phyloP scores from a whole-genome alignment of 1,284 basidiomycete species.

The Pyrrhoderma lamaoense region DNA sequence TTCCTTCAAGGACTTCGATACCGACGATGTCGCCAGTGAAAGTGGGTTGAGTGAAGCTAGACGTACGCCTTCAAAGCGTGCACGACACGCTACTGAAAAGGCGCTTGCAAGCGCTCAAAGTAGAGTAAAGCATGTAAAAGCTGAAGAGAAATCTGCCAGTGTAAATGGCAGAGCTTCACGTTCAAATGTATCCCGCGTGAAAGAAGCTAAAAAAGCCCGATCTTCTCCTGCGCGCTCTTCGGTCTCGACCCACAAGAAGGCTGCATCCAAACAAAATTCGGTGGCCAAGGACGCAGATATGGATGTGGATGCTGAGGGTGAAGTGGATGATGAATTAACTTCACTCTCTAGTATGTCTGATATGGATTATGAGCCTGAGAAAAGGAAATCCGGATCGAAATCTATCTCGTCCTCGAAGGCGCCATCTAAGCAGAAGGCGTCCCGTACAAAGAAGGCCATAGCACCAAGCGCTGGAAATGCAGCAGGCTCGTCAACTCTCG shows the following conservation, averaged over 20 bases:
- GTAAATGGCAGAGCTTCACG: too few relatives aligned
- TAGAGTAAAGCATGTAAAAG: background rate
- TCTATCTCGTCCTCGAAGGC: background rate
- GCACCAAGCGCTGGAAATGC: background rate
- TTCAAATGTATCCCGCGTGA: background rate
- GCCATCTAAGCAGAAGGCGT: background rate
- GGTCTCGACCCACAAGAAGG: background rate
- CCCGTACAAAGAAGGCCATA: background rate
- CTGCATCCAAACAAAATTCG: background rate
- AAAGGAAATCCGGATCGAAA: background rate
- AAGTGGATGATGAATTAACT: conserved; percentile 4
- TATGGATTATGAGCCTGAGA: conserved; percentile 11
- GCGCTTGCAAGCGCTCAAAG: background rate
- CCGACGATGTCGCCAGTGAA: background rate
- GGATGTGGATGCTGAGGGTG: background rate
- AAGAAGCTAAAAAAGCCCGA: background rate
- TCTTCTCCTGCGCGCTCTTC: background rate
- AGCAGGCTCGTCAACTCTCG: background rate
- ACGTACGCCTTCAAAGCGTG: conserved; percentile 11
- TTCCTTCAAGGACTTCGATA: conserved; percentile 3
- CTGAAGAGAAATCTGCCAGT: conserved; percentile 1
- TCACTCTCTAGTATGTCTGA: conserved; percentile 12
- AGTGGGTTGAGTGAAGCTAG: background rate
- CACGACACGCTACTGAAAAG: conserved; percentile 3
- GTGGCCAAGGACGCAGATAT: background rate